Evolutionary conservation across 345 rosid species (phyloP), one percentile per base, ranked within the genome.

Genomic region (Hibiscus tridactylites): DNA sequence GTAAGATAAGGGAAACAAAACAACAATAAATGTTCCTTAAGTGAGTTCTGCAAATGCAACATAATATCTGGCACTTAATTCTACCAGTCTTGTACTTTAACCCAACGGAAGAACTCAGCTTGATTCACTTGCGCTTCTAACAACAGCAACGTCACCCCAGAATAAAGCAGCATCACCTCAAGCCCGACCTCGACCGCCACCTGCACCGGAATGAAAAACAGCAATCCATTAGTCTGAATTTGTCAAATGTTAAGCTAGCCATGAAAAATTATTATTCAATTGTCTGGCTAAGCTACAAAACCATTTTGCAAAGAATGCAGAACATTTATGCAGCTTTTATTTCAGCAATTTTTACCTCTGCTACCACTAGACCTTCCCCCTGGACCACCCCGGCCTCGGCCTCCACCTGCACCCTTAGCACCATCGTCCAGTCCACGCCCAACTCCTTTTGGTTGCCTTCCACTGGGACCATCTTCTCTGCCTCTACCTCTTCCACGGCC

Each of bases 51-150:
- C n/a, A 42, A 42, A 42, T 42, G 26, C 61, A 21, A 46, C 57
- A 70, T 47, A 61, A 33, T 53, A 74, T 70, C 47, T 26, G 65
- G 47, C 44, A 28, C 24, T 26, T 5, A 9, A 49, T 37, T 31
- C 54, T 2, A 44, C 19, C 19, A 44, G 2, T 24, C 63, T 12
- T 31, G 21, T 21, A 65, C 29, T 13, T 13, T 21, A 28, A 44
- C 26, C 10, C 6, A 24, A 60, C 2, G 3, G 16, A 28, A 44
- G 53, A n/a, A 58, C 33, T 24, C 44, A 35, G n/a, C 68, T 72
- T 49, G 19, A 12, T 3, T 52, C 57, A 9, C 12, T 28, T 61
- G 76, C 74, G 88, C 85, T 79, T 80, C 73, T 2, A 75, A 75
- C 79, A 80, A 26, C 54, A 72, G 73, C 82, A 74, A 68, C 65